Percentiles rank a stretch among this genome's conserved stretches.
These are phyloP conservation scores for Syzygium jambos DNA, from an alignment of 345 rosid genomes.

Conservation along the genomic window DNA sequence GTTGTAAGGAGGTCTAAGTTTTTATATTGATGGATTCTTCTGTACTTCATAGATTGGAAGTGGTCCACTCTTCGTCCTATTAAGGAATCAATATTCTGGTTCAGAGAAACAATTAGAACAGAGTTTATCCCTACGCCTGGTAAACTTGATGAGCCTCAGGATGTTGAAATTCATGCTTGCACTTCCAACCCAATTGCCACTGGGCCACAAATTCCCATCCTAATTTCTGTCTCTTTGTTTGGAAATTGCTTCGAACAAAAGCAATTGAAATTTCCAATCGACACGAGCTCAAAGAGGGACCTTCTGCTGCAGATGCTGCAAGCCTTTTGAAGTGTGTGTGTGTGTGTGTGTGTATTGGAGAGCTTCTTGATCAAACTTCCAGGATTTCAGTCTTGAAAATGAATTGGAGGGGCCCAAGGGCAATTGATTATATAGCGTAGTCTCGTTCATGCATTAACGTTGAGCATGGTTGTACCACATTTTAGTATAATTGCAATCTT, in stretches of 20 bases:
- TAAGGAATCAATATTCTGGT: neutral
- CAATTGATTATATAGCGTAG: neutral
- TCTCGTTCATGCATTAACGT: neutral
- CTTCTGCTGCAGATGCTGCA: neutral
- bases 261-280: neutral
- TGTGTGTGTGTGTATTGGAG: neutral
- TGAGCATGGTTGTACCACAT: neutral
- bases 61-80: neutral
- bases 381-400: neutral
- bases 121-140: neutral
- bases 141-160: neutral
- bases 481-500: neutral
- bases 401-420: neutral
- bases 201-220: neutral
- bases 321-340: neutral
- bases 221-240: neutral
- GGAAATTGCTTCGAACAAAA: neutral
- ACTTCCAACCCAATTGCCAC: neutral
- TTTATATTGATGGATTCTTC: no score
- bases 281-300: neutral
- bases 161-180: neutral
- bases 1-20: no score
- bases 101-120: neutral
- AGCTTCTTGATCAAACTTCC: neutral
- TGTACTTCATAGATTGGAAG: neutral